phyloP scores from a whole-genome alignment of 192 early-diverging fungal species.

The Powellomyces hirtus region DNA sequence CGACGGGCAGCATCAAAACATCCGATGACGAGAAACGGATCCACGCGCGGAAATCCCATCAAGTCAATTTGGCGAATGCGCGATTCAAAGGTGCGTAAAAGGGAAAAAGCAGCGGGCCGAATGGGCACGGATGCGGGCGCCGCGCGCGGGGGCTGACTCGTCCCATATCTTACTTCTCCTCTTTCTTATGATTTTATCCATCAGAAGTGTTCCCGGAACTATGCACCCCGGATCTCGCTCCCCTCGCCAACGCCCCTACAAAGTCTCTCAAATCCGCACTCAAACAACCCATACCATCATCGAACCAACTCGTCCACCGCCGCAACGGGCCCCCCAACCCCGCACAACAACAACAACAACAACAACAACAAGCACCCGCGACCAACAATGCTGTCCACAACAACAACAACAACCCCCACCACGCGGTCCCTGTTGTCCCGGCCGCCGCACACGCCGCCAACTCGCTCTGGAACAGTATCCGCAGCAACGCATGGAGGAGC shows the following conservation, averaged over 20 bases:
- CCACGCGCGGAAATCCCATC: conserved; percentile 75
- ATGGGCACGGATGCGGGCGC: neutral
- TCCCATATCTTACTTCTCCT: neutral
- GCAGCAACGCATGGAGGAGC: conserved; percentile 35
- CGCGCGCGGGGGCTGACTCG: neutral
- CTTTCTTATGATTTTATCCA: neutral
- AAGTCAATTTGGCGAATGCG: conserved; percentile 71
- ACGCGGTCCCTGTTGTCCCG: neutral
- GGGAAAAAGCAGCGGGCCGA: neutral
- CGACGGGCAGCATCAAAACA: conserved; percentile 89
- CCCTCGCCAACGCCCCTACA: conserved; percentile 37
- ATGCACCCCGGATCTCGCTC: conserved; percentile 54
- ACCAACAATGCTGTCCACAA: neutral
- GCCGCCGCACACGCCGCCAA: conserved; percentile 5
- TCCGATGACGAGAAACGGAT: conserved; percentile 73
- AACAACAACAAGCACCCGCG: neutral
- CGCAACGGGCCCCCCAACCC: neutral
- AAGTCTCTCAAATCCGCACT: neutral
- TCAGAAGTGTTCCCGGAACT: conserved; percentile 83
- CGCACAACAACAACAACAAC: conserved; percentile 13
- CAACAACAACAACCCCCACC: neutral
- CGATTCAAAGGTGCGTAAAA: conserved; percentile 67
- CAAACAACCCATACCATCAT: neutral
- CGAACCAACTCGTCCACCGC: neutral
- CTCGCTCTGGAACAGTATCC: conserved; percentile 18